A percentile compares a stretch with the other conserved stretches of the same genome.
Evolutionary conservation across 371 early-diverging fungal genomes (phyloP).

Genomic region (Haplosporangium sp.): DNA sequence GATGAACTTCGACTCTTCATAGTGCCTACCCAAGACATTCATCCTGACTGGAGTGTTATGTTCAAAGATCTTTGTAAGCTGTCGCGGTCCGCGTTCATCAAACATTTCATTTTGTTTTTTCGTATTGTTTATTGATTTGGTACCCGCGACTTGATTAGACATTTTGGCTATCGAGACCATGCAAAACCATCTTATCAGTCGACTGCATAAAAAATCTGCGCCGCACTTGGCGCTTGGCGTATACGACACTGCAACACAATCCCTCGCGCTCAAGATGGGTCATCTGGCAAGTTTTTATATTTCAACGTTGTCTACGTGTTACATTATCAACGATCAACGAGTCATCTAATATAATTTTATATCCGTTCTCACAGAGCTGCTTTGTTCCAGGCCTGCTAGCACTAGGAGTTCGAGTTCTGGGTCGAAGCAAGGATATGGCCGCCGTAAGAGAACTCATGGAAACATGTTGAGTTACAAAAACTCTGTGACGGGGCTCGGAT

Average conservation of each 20-base stretch:
- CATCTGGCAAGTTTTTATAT: constrained; percentile 54
- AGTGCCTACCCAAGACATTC: constrained; percentile 78
- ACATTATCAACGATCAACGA: background rate
- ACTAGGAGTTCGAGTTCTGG: constrained; percentile 62
- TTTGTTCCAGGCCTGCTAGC: constrained; percentile 80
- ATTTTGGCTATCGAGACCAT: constrained; percentile 60
- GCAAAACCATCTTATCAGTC: constrained; percentile 63
- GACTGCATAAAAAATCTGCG: constrained; percentile 52
- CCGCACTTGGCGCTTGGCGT: constrained; percentile 59
- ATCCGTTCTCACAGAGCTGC: constrained; percentile 58
- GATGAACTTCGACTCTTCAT: no score
- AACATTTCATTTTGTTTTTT: no score
- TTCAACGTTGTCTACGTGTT: background rate
- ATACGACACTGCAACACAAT: constrained; percentile 56
- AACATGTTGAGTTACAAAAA: constrained; percentile 73
- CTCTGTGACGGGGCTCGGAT: constrained; percentile 63
- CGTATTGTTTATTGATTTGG: no score
- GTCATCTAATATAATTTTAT: background rate
- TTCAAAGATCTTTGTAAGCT: constrained; percentile 56
- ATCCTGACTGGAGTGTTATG: constrained; percentile 59
- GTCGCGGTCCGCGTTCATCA: no score
- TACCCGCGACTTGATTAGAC: constrained; percentile 37
- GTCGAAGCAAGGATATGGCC: constrained; percentile 58
- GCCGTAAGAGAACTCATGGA: constrained; percentile 63
- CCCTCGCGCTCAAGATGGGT: constrained; percentile 61